These are phyloP conservation scores for Vanrija sp. DNA, from an alignment of 1,284 basidiomycete species.

Conservation along the genomic window DNA sequence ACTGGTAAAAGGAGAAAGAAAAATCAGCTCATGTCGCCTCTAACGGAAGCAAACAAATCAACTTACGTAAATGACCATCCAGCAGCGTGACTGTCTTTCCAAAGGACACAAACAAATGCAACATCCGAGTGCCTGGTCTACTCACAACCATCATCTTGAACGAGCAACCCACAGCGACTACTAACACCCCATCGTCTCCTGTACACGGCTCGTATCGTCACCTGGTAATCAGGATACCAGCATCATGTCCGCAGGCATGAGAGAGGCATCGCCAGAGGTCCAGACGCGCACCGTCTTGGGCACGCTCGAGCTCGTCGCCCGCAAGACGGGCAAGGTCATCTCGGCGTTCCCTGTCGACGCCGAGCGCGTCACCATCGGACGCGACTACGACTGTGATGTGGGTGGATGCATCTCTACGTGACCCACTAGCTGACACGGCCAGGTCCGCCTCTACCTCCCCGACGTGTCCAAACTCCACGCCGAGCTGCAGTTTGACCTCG, in stretches of 20 bases:
- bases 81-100: not conserved
- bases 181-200: not conserved
- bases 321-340: conserved; percentile 28
- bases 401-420: conserved; percentile 1
- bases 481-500: conserved; percentile 41
- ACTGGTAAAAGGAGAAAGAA: too few species aligned
- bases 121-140: not conserved
- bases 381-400: conserved; percentile 43
- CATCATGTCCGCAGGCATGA: not conserved
- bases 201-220: not conserved
- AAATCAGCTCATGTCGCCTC: too few species aligned
- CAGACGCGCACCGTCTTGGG: conserved; percentile 19
- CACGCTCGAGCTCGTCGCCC: conserved; percentile 27
- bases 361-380: conserved; percentile 36
- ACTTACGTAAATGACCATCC: too few species aligned
- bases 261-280: conserved; percentile 4
- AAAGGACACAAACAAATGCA: not conserved
- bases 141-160: not conserved
- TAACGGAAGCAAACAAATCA: too few species aligned
- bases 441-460: conserved; percentile 44
- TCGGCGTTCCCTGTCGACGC: conserved; percentile 35
- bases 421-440: not conserved
- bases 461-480: conserved; percentile 46
- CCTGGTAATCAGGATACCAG: too few species aligned
- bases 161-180: not conserved